Base-by-base conservation (phyloP, 495 filamentous ascomycete genomes). In the Poronia punctata region DNA sequence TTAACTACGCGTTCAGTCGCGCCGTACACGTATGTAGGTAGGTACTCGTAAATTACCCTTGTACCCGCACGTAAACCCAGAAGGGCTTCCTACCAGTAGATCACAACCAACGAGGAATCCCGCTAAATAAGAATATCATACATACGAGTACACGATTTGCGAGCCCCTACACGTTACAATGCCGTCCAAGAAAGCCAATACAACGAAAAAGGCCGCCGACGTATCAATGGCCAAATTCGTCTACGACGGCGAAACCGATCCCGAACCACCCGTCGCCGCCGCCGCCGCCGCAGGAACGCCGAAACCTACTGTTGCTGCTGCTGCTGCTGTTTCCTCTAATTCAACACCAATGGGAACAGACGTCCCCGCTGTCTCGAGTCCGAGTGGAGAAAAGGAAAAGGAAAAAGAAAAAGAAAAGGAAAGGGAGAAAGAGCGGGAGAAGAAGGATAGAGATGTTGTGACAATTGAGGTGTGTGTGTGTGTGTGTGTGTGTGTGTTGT, bases 161-260 rank as follows among this genome's bases (percentile, higher is more conserved):
- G 14, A 20, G n/a, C 32, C 20, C 36, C 16, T 34, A 15, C 27
- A 2, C 21, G 36, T 19, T 7, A 41, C 52, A 16, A 66, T 70
- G 66, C 60, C 61, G 1, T 45, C 62, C 15, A 49, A 57, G 6
- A 68, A 68, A 40, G 59, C 46, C 43, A 61, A 67, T 32, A 31
- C 36, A n/a, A 48, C 48, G 14, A 57, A 61, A 25, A 54, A 57
- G 42, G 31, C 31, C 31, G 7, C 24, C 28, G 37, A 68, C 46
- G 59, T 64, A 33, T 68, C 67, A 5, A 61, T 53, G 39, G 67
- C 66, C 1, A 54, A 61, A 25, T 67, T 66, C 23, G 58, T 64
- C 5, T 52, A 62, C 23, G 64, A 60, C 36, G 63, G 62, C 16
- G 59, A 62, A 6, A 51, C 56, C 33, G 48, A 26, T 30, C 38